These are phyloP conservation scores for Talaromyces funiculosus DNA, from an alignment of 2,329 filamentous ascomycete species.

Conservation along the genomic window DNA sequence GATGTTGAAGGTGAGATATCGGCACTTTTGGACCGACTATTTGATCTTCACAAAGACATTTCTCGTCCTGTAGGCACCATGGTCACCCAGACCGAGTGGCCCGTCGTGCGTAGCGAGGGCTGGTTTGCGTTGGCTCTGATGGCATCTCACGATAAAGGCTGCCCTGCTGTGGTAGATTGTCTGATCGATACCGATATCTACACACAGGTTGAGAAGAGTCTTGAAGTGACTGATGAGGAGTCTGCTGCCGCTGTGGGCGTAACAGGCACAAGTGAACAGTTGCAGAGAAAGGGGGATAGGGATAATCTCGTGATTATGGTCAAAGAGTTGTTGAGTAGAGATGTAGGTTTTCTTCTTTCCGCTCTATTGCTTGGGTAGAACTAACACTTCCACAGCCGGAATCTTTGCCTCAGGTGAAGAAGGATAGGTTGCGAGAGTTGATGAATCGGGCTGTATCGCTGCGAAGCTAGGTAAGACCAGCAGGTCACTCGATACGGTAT, in stretches of 20 bases:
- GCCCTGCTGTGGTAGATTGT: constrained; percentile 29
- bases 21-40: constrained; percentile 28
- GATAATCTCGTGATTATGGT: constrained; percentile 38
- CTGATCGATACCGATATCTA: constrained; percentile 32
- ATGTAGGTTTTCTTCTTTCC: constrained; percentile 25
- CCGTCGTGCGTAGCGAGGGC: constrained; percentile 44
- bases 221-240: constrained; percentile 21
- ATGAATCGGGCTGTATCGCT: constrained; percentile 22
- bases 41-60: constrained; percentile 31
- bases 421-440: constrained; percentile 25
- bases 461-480: not conserved
- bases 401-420: constrained; percentile 23
- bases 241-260: not conserved
- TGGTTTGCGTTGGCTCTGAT: constrained; percentile 47
- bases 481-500: not conserved
- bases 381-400: constrained; percentile 21
- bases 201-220: constrained; percentile 28
- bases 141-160: constrained; percentile 32
- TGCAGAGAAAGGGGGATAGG: constrained; percentile 32
- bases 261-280: constrained; percentile 20
- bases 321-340: constrained; percentile 34
- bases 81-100: constrained; percentile 43
- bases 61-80: constrained; percentile 39
- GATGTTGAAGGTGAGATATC: constrained; percentile 17
- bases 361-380: not conserved